These are phyloP conservation scores for Phylloporus scabripes DNA, from an alignment of 768 basidiomycete species.

Conservation along the genomic window DNA sequence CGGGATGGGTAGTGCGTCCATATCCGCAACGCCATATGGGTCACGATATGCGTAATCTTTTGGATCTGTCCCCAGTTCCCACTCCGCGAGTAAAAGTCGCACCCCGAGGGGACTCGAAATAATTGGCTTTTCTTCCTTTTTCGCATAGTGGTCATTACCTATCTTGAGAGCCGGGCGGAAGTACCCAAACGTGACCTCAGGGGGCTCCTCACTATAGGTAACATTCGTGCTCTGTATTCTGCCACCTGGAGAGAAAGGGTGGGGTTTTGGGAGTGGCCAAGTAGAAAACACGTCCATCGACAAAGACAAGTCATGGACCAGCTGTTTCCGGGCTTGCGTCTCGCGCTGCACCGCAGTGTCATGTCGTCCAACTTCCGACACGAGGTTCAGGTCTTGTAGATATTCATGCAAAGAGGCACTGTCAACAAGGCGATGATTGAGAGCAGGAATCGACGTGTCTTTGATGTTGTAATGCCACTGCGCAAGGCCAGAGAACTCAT, in stretches of 20 bases:
- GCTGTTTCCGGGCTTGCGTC: conserved; percentile 50
- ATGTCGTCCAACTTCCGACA: conserved; percentile 33
- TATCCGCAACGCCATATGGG: conserved; percentile 41
- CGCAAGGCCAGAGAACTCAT: conserved; percentile 36
- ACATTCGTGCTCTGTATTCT: conserved; percentile 26
- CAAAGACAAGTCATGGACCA: conserved; percentile 58
- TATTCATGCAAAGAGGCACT: conserved; percentile 32
- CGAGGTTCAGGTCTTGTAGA: conserved; percentile 43
- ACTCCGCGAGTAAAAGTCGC: conserved; percentile 60
- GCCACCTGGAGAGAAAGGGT: not conserved
- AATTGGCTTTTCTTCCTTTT: conserved; percentile 18
- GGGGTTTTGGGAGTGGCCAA: conserved; percentile 33
- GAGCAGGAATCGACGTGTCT: conserved; percentile 40
- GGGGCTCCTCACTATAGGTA: conserved; percentile 50
- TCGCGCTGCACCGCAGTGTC: conserved; percentile 42
- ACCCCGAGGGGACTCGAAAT: conserved; percentile 47
- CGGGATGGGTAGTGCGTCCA: conserved; percentile 13
- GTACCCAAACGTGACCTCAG: conserved; percentile 58
- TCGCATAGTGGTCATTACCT: conserved; percentile 24
- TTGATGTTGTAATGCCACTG: conserved; percentile 52
- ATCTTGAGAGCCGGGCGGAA: conserved; percentile 44
- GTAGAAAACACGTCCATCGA: conserved; percentile 54
- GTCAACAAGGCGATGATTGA: conserved; percentile 34
- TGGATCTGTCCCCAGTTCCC: conserved; percentile 54
- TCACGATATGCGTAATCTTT: conserved; percentile 48